These are phyloP conservation scores for Hamamelis virginiana DNA, from an alignment of 164 flowering plant genomes.

Conservation along the genomic window DNA sequence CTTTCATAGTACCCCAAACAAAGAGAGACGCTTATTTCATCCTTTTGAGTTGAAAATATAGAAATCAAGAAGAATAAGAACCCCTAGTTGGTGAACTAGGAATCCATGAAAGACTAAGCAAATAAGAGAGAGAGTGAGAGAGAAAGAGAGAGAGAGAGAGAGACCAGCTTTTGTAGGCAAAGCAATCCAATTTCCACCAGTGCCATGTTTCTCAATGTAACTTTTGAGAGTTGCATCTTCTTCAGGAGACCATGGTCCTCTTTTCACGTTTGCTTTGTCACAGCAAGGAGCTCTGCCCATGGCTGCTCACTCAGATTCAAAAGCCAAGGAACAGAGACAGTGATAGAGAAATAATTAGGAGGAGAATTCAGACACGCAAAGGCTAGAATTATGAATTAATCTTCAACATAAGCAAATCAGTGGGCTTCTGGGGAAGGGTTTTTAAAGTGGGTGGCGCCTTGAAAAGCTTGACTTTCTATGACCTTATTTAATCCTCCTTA, in stretches of 20 bases:
- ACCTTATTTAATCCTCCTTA: no score
- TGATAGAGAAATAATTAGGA: background rate
- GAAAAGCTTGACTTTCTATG: slow-evolving; percentile 12
- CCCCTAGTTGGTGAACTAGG: no score
- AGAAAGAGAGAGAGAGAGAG: slow-evolving; percentile 9
- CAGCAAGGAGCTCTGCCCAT: slow-evolving; percentile 51
- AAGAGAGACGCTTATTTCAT: no score
- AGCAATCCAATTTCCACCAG: slow-evolving; percentile 43
- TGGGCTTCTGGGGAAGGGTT: slow-evolving; percentile 2
- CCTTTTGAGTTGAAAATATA: no score
- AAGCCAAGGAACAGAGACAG: background rate
- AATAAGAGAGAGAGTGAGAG: background rate
- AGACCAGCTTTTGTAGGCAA: slow-evolving; percentile 42
- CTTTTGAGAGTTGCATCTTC: slow-evolving; percentile 39
- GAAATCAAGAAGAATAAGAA: no score
- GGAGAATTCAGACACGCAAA: slow-evolving; percentile 11
- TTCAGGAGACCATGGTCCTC: slow-evolving; percentile 54
- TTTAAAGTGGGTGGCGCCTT: background rate
- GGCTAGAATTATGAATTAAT: background rate
- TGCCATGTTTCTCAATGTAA: slow-evolving; percentile 35
- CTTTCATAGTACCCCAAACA: no score
- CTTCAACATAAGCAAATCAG: background rate
- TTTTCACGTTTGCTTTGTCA: slow-evolving; percentile 44
- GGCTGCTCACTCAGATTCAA: background rate
- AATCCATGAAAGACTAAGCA: background rate